Percentiles rank a stretch among this genome's conserved stretches.
Evolutionary conservation across 2,329 filamentous ascomycete genomes (phyloP).

Genomic region (Blumeria graminis): DNA sequence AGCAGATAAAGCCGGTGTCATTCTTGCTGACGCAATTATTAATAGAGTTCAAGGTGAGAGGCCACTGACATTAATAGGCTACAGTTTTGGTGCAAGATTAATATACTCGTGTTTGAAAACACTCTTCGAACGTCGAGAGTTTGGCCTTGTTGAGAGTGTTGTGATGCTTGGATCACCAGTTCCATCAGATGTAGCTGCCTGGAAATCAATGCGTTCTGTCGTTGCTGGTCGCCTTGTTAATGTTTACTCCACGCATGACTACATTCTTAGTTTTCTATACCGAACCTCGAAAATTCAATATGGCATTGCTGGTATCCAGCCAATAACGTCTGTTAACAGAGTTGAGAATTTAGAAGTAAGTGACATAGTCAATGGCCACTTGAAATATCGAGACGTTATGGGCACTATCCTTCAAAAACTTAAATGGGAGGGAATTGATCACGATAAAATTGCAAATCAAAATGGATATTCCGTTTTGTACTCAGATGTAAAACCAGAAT

Average conservation of each 20-base stretch:
- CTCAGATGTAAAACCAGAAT: constrained; percentile 21
- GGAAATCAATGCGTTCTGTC: constrained; percentile 53
- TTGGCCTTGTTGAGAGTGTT: constrained; percentile 63
- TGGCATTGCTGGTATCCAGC: constrained; percentile 64
- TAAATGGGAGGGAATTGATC: constrained; percentile 30
- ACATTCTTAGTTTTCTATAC: constrained; percentile 70
- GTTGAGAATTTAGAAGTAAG: constrained; percentile 37
- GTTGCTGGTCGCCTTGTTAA: constrained; percentile 69
- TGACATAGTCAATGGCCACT: constrained; percentile 40
- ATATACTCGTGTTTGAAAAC: constrained; percentile 62
- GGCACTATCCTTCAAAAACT: constrained; percentile 42
- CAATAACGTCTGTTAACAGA: constrained; percentile 40
- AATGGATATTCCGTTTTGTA: constrained; percentile 19
- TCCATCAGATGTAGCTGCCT: constrained; percentile 46
- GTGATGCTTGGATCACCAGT: constrained; percentile 64
- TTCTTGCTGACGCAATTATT: constrained; percentile 61
- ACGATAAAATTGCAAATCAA: constrained; percentile 22
- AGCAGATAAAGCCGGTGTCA: constrained; percentile 55
- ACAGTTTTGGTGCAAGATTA: constrained; percentile 57
- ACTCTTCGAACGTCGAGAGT: constrained; percentile 54
- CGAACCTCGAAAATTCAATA: constrained; percentile 60
- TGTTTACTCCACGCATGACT: constrained; percentile 70
- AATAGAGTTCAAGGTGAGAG: constrained; percentile 64
- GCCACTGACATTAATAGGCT: constrained; percentile 58
- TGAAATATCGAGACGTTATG: constrained; percentile 43